Conservation (phyloP, 2,329 filamentous ascomycete species). For the Fusarium compactum region DNA sequence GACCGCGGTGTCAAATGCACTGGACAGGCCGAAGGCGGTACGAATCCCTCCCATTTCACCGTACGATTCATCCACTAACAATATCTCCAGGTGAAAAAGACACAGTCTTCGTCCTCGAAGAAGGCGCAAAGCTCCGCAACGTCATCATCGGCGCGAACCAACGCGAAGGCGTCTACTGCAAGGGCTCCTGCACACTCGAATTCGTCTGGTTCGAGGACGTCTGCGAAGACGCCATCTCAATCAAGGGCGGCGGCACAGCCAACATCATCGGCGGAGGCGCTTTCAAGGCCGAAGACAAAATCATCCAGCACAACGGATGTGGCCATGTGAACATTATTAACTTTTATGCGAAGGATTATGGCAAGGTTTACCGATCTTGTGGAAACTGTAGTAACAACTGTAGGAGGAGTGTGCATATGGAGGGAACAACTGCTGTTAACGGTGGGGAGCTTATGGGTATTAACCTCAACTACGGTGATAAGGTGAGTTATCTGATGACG, state of each 20-base stretch:
- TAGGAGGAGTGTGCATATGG: constrained; percentile 58
- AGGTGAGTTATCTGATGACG: neutral
- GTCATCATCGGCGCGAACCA: constrained; percentile 61
- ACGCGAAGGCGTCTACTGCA: constrained; percentile 61
- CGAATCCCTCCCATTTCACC: neutral
- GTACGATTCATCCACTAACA: neutral
- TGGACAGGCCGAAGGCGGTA: constrained; percentile 57
- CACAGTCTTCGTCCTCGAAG: constrained; percentile 57
- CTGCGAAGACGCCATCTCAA: constrained; percentile 52
- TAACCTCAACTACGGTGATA: constrained; percentile 55
- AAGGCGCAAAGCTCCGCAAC: constrained; percentile 59
- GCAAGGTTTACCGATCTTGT: constrained; percentile 54
- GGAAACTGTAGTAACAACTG: constrained; percentile 50
- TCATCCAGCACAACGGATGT: constrained; percentile 62
- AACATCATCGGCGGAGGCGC: constrained; percentile 60
- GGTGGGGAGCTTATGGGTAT: constrained; percentile 60
- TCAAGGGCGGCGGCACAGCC: constrained; percentile 48
- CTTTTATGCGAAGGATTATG: constrained; percentile 58
- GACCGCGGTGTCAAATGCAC: constrained; percentile 58
- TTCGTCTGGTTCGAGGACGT: constrained; percentile 65
- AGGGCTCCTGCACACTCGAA: constrained; percentile 57
- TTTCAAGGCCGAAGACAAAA: constrained; percentile 58
- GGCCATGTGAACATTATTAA: constrained; percentile 58
- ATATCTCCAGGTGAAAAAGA: constrained; percentile 37
- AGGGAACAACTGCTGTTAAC: constrained; percentile 55